These are phyloP conservation scores for Arthrobotrys pseudoclavata DNA, from an alignment of 2,329 filamentous ascomycete species.

Conservation along the genomic window DNA sequence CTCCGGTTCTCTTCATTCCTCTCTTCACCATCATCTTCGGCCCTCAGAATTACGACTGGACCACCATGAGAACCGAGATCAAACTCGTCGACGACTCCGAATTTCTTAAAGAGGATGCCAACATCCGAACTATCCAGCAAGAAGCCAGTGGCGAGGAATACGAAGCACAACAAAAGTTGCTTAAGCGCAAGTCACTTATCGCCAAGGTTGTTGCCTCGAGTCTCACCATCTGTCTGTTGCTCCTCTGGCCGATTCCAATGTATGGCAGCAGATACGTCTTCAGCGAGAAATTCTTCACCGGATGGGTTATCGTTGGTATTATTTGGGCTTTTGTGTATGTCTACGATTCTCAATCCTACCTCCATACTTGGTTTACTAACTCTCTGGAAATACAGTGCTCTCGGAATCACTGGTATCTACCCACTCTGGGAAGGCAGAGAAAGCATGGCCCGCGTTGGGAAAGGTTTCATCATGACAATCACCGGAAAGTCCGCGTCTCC, in stretches of 20 bases:
- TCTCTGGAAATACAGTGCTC: constrained; percentile 33
- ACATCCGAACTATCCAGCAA: constrained; percentile 69
- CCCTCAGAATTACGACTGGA: constrained; percentile 86
- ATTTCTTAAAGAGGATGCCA: constrained; percentile 56
- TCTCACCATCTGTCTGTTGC: constrained; percentile 78
- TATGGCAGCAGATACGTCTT: constrained; percentile 87
- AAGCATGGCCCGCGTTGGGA: constrained; percentile 70
- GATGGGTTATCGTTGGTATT: constrained; percentile 82
- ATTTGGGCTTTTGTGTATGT: constrained; percentile 78
- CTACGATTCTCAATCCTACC: neutral
- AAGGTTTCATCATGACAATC: constrained; percentile 43
- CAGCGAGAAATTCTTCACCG: constrained; percentile 83
- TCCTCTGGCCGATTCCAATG: constrained; percentile 94
- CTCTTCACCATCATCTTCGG: constrained; percentile 79
- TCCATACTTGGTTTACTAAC: constrained; percentile 8
- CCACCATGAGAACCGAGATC: constrained; percentile 80
- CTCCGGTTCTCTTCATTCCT: constrained; percentile 80
- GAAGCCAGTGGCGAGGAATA: constrained; percentile 64
- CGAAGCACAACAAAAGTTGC: constrained; percentile 63
- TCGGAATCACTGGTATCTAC: constrained; percentile 77
- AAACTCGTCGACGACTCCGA: constrained; percentile 83
- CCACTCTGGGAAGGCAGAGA: constrained; percentile 83
- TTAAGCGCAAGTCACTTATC: constrained; percentile 69
- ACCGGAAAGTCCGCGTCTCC: constrained; percentile 29
- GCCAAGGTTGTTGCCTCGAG: constrained; percentile 69